Conservation (phyloP, 495 filamentous ascomycete genomes). For the Glonium stellatum region DNA sequence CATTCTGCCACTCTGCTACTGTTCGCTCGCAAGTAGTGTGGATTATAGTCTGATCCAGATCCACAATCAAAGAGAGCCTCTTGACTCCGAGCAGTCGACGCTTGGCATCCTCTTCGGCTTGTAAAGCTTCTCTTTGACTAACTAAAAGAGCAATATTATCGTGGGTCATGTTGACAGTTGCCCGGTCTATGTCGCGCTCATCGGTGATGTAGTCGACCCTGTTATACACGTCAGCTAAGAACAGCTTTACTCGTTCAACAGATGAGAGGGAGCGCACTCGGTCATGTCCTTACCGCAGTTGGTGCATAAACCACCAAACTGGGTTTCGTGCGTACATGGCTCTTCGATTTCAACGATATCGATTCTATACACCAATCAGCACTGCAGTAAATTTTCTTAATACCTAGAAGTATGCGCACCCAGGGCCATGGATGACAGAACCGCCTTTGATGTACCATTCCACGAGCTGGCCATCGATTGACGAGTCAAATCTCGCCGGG, state of each 20-base stretch:
- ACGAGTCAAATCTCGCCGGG: conserved; percentile 70
- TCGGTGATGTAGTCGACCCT: conserved; percentile 56
- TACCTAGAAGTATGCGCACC: conserved; percentile 10
- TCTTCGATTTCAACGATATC: conserved; percentile 77
- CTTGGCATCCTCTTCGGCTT: conserved; percentile 79
- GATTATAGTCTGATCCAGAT: conserved; percentile 97
- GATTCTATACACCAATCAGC: conserved; percentile 30
- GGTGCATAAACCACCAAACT: conserved; percentile 83
- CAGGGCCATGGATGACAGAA: conserved; percentile 48
- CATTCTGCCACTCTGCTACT: conserved; percentile 87
- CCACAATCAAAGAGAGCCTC: conserved; percentile 90
- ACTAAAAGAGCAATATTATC: conserved; percentile 71
- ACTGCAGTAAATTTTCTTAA: conserved; percentile 21
- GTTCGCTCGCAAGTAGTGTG: conserved; percentile 97
- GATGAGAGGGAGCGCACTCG: conserved; percentile 43
- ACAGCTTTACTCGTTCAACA: not conserved
- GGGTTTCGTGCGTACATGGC: conserved; percentile 81
- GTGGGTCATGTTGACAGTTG: conserved; percentile 87
- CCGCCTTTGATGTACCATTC: conserved; percentile 70
- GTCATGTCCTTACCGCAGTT: conserved; percentile 98
- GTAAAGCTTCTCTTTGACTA: conserved; percentile 60
- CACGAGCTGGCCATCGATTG: conserved; percentile 68
- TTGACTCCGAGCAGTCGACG: conserved; percentile 66
- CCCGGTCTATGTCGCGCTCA: conserved; percentile 60
- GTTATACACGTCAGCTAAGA: conserved; percentile 1